Percentiles rank a stretch among this genome's conserved stretches.
Evolutionary conservation across 441 rosid species (phyloP).

Genomic region (Melastoma candidum): DNA sequence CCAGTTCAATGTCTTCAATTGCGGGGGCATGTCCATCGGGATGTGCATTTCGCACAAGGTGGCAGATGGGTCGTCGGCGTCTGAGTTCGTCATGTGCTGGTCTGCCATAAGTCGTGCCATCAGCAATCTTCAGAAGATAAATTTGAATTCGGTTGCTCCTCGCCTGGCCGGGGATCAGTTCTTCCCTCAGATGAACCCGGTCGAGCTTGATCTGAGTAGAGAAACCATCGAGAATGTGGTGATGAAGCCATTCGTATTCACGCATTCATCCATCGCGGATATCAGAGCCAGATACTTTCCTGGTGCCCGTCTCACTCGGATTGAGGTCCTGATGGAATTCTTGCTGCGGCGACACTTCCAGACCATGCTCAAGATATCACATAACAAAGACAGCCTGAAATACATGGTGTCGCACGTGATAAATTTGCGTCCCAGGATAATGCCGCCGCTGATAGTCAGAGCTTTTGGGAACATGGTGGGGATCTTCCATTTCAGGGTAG

Average conservation of each 20-base stretch:
- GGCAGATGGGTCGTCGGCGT: slow-evolving; percentile 19
- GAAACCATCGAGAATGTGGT: slow-evolving; percentile 4
- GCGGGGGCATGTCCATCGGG: slow-evolving; percentile 22
- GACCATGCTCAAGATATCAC: background rate
- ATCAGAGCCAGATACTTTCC: background rate
- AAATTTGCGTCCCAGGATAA: slow-evolving; percentile 14
- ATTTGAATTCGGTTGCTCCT: background rate
- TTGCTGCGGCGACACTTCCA: slow-evolving; percentile 22
- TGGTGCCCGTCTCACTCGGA: slow-evolving; percentile 10
- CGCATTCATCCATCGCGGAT: slow-evolving; percentile 6
- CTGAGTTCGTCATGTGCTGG: slow-evolving; percentile 25
- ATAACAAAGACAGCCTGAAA: slow-evolving; percentile 2
- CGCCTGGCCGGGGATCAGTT: background rate
- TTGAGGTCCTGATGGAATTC: slow-evolving; percentile 23
- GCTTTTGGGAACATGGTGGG: slow-evolving; percentile 15
- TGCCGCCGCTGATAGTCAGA: slow-evolving; percentile 15
- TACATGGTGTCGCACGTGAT: slow-evolving; percentile 14
- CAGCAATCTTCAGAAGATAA: background rate
- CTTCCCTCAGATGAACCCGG: slow-evolving; percentile 1
- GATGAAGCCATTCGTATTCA: slow-evolving; percentile 14
- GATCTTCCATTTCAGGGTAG: background rate
- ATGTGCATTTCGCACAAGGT: slow-evolving; percentile 24
- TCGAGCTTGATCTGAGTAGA: background rate
- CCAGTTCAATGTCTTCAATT: slow-evolving; percentile 18
- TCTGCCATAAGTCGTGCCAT: slow-evolving; percentile 12